Base-by-base conservation (phyloP, 1,284 basidiomycete genomes). In the Papiliotrema flavescens region DNA sequence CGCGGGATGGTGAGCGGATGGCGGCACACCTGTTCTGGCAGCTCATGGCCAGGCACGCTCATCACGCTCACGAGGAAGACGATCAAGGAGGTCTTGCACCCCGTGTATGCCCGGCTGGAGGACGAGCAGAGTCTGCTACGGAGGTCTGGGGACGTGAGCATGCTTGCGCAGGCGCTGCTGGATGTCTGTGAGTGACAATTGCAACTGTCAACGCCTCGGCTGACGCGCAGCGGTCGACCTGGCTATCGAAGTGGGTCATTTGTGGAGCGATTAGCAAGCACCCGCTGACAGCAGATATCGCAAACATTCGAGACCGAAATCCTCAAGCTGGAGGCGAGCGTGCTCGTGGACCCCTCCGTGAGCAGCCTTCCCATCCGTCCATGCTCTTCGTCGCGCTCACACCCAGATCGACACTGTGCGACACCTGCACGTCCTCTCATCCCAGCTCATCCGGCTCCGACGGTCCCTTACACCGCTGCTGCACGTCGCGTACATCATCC, bases 291-390 rank as follows among this genome's bases (percentile, higher is more conserved):
- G 23, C 54, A 73, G 66, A 68, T 77, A 35, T 61, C 67, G 1
- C 71, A 75, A 65, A 70, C 73, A 3, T 77, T 77, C 58, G 74
- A 77, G 57, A 60, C 63, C 20, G 72, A 76, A 56, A 75, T 77
- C 47, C 61, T 77, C 42, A 73, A 75, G 48, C 61, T 74, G 32
- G 75, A 77, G 61, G 69, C 73, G 2, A 64, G 67, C 17, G 73
- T 74, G 22, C 64, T 77, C 2, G 72, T 77, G 7, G 66, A 72
- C 43, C 73, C 75, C 1, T 62, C 68, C 46, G 67, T 71, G 22
- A 32, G 62, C 47, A 19, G 7, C 11, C 9, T 13, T 53, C 4
- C 5, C 17, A 11, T 17, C n/a, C 23, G 19, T 28, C 9, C 26
- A 17, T 13, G 40, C 34, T 43, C 2, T 11, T 36, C 26, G 32